Conservation (phyloP, 768 basidiomycete genomes). For the Boletus vinaceobasis region DNA sequence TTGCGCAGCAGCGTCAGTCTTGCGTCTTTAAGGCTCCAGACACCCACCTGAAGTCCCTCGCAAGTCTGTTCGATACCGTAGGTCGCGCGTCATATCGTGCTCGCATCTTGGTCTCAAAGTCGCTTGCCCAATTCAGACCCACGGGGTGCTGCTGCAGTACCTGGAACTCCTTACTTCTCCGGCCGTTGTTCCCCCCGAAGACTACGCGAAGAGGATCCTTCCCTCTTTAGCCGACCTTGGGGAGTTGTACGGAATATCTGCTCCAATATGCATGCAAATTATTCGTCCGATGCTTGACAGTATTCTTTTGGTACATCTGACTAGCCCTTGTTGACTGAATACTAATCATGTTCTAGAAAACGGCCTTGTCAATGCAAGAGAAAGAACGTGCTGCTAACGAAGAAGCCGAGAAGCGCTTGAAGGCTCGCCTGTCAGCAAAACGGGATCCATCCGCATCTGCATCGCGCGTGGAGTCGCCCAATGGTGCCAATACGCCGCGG, state of each 20-base stretch:
- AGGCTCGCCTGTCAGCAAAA: conserved; percentile 71
- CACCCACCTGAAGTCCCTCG: conserved; percentile 81
- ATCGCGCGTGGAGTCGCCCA: conserved; percentile 67
- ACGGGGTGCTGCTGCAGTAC: conserved; percentile 90
- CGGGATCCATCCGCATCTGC: conserved; percentile 56
- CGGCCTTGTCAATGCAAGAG: conserved; percentile 62
- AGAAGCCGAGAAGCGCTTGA: conserved; percentile 77
- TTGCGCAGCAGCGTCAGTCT: conserved; percentile 87
- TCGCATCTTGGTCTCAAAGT: conserved; percentile 19
- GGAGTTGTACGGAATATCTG: conserved; percentile 72
- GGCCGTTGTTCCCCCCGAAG: conserved; percentile 59
- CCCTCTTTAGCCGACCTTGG: conserved; percentile 75
- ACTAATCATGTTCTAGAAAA: conserved; percentile 38
- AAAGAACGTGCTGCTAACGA: conserved; percentile 67
- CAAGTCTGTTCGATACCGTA: conserved; percentile 85
- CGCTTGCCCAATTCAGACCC: conserved; percentile 54
- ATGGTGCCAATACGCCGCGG: conserved; percentile 30
- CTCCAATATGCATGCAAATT: conserved; percentile 92
- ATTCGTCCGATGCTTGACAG: conserved; percentile 76
- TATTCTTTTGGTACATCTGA: conserved; percentile 48
- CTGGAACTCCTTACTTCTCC: conserved; percentile 81
- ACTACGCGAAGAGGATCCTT: conserved; percentile 70
- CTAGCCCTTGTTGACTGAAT: neutral
- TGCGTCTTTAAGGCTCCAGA: conserved; percentile 74
- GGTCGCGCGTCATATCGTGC: conserved; percentile 33